Percentiles rank a stretch among this genome's conserved stretches.
Conservation (phyloP, 2,329 filamentous ascomycete genomes). For the Amesomyces nigricolor region DNA sequence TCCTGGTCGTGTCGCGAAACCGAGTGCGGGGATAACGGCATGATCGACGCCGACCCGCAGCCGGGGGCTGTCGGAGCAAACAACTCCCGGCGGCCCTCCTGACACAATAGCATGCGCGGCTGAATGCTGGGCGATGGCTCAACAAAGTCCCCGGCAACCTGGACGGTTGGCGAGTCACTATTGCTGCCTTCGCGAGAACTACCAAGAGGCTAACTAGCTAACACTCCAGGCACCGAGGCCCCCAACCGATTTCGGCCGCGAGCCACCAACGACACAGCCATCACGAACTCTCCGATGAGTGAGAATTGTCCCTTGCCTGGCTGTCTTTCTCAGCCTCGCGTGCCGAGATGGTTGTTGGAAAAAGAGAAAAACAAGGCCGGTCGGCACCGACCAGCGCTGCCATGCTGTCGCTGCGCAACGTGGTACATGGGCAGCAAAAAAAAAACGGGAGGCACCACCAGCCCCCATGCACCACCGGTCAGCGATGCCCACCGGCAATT, state of each 20-base stretch:
- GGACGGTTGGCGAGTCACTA: not conserved
- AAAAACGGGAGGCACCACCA: too few relatives aligned
- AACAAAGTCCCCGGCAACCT: too few relatives aligned
- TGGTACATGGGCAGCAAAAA: not conserved
- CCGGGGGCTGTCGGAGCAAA: constrained; percentile 1
- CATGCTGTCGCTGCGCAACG: constrained; percentile 6
- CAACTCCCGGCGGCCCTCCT: not conserved
- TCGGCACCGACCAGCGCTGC: not conserved
- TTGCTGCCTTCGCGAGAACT: not conserved
- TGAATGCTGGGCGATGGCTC: too few relatives aligned
- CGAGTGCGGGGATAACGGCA: constrained; percentile 2
- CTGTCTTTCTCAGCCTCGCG: constrained; percentile 7
- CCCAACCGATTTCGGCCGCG: not conserved
- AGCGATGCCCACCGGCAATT: not conserved
- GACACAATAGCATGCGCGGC: not conserved
- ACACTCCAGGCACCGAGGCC: not conserved
- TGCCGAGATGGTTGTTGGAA: not conserved
- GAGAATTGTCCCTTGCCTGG: not conserved
- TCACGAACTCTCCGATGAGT: not conserved
- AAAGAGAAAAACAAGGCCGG: too few relatives aligned
- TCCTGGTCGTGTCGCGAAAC: not conserved
- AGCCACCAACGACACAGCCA: not conserved
- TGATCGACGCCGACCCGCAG: constrained; percentile 3
- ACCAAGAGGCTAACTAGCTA: not conserved
- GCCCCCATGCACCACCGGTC: not conserved